Evolutionary conservation across 768 basidiomycete genomes (phyloP).

Genomic region (Stropharia rugosoannulata): DNA sequence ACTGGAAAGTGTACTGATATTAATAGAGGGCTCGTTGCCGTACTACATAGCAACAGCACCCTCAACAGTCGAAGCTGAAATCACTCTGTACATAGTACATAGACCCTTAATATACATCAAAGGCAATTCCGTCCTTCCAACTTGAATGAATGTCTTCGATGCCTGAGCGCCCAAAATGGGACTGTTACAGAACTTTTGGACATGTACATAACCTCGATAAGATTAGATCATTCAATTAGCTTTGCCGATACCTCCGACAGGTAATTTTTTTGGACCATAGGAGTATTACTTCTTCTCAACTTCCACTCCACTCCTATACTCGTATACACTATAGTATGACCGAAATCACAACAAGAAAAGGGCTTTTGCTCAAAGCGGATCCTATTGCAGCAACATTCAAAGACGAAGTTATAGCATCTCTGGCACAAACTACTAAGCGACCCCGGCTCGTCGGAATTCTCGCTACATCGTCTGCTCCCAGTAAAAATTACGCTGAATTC

Average conservation of each 20-base stretch:
- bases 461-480: conserved; percentile 78
- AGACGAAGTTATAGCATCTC: conserved; percentile 61
- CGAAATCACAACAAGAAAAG: conserved; percentile 47
- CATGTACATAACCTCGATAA: conserved; percentile 2
- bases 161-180: too few relatives aligned
- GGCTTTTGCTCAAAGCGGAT: conserved; percentile 78
- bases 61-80: too few relatives aligned
- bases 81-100: too few relatives aligned
- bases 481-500: conserved; percentile 84
- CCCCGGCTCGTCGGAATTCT: conserved; percentile 92
- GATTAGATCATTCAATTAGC: conserved; percentile 15
- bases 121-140: too few relatives aligned
- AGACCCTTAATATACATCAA: too few relatives aligned
- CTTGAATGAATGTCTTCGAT: too few relatives aligned
- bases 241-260: not conserved
- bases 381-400: conserved; percentile 70
- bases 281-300: not conserved
- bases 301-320: not conserved
- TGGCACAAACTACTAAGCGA: conserved; percentile 27
- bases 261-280: not conserved
- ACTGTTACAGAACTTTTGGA: too few relatives aligned
- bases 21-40: too few relatives aligned
- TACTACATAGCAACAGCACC: too few relatives aligned
- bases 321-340: conserved; percentile 10
- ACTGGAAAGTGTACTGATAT: too few relatives aligned